A percentile compares a stretch with the other conserved stretches of the same genome.
These are phyloP conservation scores for Thuja plicata DNA, from an alignment of 83 land plant species.

Conservation along the genomic window DNA sequence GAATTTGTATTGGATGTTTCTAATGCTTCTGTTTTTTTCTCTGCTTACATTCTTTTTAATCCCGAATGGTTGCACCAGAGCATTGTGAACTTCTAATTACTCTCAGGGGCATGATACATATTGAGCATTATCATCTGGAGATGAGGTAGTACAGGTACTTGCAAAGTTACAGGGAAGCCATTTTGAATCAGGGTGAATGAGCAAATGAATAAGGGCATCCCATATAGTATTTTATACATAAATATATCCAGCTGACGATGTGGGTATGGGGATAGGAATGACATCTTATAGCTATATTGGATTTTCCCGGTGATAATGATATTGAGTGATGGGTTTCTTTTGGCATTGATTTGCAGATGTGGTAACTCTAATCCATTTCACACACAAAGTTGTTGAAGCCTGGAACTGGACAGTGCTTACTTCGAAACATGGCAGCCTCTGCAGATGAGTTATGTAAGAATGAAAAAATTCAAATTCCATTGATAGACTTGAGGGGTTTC, in stretches of 20 bases:
- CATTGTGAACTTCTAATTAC: neutral
- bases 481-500: conserved; percentile 43
- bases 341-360: neutral
- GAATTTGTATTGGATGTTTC: neutral
- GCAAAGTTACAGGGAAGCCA: no score
- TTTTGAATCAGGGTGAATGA: no score
- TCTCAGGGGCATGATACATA: neutral
- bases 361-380: neutral
- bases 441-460: neutral
- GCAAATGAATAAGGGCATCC: no score
- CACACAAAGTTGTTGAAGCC: neutral
- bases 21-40: neutral
- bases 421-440: neutral
- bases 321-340: neutral
- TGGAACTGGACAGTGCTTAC: neutral
- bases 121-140: neutral
- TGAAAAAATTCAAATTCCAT: conserved; percentile 17
- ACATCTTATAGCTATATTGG: no score
- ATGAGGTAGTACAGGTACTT: no score
- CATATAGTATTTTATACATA: no score
- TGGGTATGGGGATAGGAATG: no score
- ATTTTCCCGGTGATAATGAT: neutral
- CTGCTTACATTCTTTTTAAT: neutral
- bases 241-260: no score
- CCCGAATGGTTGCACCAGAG: neutral